Conservation (phyloP, 306 rosid species). For the Senna tora region DNA sequence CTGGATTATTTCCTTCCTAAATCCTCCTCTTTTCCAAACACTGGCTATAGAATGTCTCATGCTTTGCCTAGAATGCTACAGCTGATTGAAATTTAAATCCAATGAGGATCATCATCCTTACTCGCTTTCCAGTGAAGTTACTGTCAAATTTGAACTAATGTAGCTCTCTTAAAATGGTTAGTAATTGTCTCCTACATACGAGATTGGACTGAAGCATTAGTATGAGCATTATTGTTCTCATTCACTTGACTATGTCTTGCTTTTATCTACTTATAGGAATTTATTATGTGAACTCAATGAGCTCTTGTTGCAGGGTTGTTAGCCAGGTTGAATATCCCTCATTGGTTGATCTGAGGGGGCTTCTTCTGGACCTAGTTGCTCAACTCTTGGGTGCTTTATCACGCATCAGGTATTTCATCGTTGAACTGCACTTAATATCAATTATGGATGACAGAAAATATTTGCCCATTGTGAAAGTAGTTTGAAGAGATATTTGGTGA, state of each 20-base stretch:
- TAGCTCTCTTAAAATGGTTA: conserved; percentile 12
- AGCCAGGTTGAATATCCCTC: conserved; percentile 99
- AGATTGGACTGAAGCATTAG: no score
- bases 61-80: conserved; percentile 14
- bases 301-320: conserved; percentile 86
- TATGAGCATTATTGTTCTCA: conserved; percentile 1
- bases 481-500: conserved; percentile 27
- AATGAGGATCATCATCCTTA: not conserved
- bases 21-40: not conserved
- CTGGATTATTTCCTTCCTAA: conserved; percentile 12
- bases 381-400: conserved; percentile 97
- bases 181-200: not conserved
- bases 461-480: conserved; percentile 13
- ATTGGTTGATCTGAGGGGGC: conserved; percentile 95
- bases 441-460: conserved; percentile 16
- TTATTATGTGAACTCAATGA: conserved; percentile 37
- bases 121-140: not conserved
- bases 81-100: not conserved
- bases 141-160: conserved; percentile 15
- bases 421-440: conserved; percentile 16
- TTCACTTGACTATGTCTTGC: conserved; percentile 16
- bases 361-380: conserved; percentile 97
- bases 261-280: conserved; percentile 12
- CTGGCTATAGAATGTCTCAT: not conserved
- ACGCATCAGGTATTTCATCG: conserved; percentile 83